Percentiles rank a stretch among this genome's conserved stretches.
Conservation (phyloP, 805 yeast genomes). For the Ogataea trehalophila region DNA sequence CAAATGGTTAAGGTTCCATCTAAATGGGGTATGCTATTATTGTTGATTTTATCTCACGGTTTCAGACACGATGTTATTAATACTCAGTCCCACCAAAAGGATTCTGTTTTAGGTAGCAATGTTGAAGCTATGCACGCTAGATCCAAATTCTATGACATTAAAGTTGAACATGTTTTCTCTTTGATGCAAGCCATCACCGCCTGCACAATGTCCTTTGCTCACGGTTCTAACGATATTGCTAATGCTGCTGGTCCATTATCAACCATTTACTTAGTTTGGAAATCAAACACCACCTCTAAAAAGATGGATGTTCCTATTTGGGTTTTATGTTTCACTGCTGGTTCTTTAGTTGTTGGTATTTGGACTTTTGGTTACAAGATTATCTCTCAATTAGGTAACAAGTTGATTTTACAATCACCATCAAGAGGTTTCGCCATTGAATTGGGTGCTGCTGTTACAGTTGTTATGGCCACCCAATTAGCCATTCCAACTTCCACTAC, state of each 20-base stretch:
- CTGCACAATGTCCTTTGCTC: constrained; percentile 76
- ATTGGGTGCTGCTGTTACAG: constrained; percentile 72
- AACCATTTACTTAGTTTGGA: constrained; percentile 61
- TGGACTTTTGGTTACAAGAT: constrained; percentile 69
- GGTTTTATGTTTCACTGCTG: constrained; percentile 67
- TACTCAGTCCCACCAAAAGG: constrained; percentile 35
- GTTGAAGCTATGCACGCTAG: constrained; percentile 47
- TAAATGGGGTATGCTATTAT: constrained; percentile 49
- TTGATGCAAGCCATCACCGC: constrained; percentile 70
- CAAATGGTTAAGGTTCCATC: constrained; percentile 40
- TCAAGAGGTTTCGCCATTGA: constrained; percentile 74
- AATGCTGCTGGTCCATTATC: constrained; percentile 76
- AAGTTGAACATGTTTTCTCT: constrained; percentile 63
- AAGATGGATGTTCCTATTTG: constrained; percentile 65
- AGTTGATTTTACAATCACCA: constrained; percentile 70
- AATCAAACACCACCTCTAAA: constrained; percentile 37
- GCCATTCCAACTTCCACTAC: constrained; percentile 73
- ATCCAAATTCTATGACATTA: constrained; percentile 66
- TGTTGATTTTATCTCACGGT: constrained; percentile 53
- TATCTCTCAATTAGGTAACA: constrained; percentile 69
- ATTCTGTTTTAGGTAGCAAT: constrained; percentile 40
- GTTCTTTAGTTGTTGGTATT: constrained; percentile 58
- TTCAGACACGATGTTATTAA: constrained; percentile 58
- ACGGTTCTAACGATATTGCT: constrained; percentile 76
- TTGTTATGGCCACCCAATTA: constrained; percentile 70